phyloP scores from a whole-genome alignment of 2,329 filamentous ascomycete genomes.

The Trichophaea hybrida region DNA sequence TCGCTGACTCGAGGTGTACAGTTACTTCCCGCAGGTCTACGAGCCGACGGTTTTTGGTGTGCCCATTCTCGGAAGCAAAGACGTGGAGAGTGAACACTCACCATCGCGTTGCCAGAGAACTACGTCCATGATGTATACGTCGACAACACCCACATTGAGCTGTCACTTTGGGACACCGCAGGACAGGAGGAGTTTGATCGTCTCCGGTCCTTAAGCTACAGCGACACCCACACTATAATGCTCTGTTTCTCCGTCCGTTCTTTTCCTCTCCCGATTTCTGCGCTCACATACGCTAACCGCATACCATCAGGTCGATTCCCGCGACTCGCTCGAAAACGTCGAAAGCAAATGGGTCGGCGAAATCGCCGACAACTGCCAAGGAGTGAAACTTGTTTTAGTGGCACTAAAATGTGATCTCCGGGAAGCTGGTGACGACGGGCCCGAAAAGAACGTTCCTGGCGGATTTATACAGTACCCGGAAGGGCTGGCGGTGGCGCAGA shows the following conservation, averaged over 20 bases:
- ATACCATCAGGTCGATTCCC: slow-evolving; percentile 57
- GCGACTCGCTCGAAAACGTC: slow-evolving; percentile 93
- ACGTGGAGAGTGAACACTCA: slow-evolving; percentile 3
- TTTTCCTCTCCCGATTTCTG: neutral
- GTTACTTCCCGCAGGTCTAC: slow-evolving; percentile 95
- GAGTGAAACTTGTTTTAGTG: slow-evolving; percentile 85
- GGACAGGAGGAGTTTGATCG: slow-evolving; percentile 99
- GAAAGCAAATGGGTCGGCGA: slow-evolving; percentile 97
- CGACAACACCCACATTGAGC: slow-evolving; percentile 89
- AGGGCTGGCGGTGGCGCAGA: slow-evolving; percentile 26
- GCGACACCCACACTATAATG: slow-evolving; percentile 97
- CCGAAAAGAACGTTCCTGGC: slow-evolving; percentile 41
- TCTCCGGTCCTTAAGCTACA: slow-evolving; percentile 86
- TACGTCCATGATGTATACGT: slow-evolving; percentile 67
- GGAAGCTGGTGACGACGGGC: slow-evolving; percentile 54
- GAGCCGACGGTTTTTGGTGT: slow-evolving; percentile 83
- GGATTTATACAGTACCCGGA: slow-evolving; percentile 26
- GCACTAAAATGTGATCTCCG: slow-evolving; percentile 94
- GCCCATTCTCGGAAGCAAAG: slow-evolving; percentile 20
- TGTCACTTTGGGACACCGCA: slow-evolving; percentile 95
- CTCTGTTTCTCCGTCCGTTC: slow-evolving; percentile 72
- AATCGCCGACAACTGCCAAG: slow-evolving; percentile 93
- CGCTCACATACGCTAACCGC: neutral
- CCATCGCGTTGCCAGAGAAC: slow-evolving; percentile 30
- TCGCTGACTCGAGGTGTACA: slow-evolving; percentile 30